Evolutionary conservation across 805 yeast species (phyloP), one percentile per base, ranked within the genome.

Genomic region (Yarrowia sp.): DNA sequence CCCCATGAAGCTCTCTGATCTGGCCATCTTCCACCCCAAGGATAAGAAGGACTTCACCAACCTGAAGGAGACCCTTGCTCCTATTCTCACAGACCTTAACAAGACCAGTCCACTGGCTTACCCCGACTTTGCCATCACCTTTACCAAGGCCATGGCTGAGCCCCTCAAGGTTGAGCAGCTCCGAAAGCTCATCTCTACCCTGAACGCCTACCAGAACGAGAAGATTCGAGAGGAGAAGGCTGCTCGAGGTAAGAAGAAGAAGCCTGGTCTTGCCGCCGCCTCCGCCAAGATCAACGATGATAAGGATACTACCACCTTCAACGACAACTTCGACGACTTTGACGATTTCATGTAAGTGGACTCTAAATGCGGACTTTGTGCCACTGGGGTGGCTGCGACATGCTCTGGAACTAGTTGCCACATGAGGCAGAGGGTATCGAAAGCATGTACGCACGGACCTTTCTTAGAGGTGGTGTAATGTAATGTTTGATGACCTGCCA

Each of bases 171-270:
- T 88, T 64, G 98, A 92, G 74, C 89, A 87, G 75, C 82, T 89
- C 61, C 83, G 96, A 77, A 93, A 92, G 77, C 91, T 91, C 62
- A 81, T 88, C 48, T 87, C 96, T 41, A 92, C 98, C 0, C 80
- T 93, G 73, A 89, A 85, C 70, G 93, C 92, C 4, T 75, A 87
- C 65, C 80, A 88, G 67, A 92, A 88, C 72, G 96, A 92, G 65
- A 93, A 93, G 79, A 91, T 87, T 76, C 88, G 87, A 74, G 88
- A 88, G 64, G 98, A 93, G 79, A 90, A 98, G 81, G 89, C 85
- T 72, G 91, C 89, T 26, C 86, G 97, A 76, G 97, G 97, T 74
- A 96, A 96, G 77, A 92, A 92, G 83, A 88, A 89, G 85, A 93
- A 92, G 85, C 97, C 91, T 66, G 88, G 89, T 77, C 88, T 90